These are phyloP conservation scores for Phaeosphaeriaceae sp. DNA, from an alignment of 2,329 filamentous ascomycete species.

Conservation along the genomic window DNA sequence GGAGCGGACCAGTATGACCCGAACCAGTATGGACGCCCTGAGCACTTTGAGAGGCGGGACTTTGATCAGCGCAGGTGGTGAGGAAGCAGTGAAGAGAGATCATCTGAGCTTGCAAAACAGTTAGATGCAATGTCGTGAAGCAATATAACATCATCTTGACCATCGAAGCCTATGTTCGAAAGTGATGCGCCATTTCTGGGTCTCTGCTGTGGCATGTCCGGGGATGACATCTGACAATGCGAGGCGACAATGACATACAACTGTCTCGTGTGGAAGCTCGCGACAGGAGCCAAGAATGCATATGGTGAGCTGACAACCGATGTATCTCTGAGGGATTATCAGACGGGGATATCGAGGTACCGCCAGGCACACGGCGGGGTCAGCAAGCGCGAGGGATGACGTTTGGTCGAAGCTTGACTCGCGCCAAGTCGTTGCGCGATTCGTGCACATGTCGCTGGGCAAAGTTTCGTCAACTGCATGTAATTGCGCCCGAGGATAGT, in stretches of 20 bases:
- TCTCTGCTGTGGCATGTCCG: too few relatives aligned
- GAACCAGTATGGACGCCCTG: slow-evolving; percentile 48
- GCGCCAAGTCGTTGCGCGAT: slow-evolving; percentile 16
- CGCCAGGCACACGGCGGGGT: not conserved
- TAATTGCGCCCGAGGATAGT: not conserved
- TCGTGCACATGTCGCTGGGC: slow-evolving; percentile 4
- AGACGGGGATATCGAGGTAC: not conserved
- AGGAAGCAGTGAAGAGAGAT: not conserved
- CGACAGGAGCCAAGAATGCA: not conserved
- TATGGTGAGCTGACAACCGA: not conserved
- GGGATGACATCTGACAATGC: too few relatives aligned
- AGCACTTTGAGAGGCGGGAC: slow-evolving; percentile 35
- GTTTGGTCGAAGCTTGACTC: slow-evolving; percentile 9
- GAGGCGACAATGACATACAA: too few relatives aligned
- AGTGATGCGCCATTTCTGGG: too few relatives aligned
- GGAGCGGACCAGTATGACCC: slow-evolving; percentile 56
- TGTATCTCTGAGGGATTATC: not conserved
- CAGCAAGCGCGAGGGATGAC: slow-evolving; percentile 6
- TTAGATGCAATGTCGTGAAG: too few relatives aligned
- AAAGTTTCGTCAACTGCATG: not conserved
- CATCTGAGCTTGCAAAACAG: too few relatives aligned
- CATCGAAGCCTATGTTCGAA: too few relatives aligned
- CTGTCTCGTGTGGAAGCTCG: too few relatives aligned
- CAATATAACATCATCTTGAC: too few relatives aligned
- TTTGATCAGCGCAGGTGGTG: slow-evolving; percentile 28